A percentile compares a stretch with the other conserved stretches of the same genome.
These are phyloP conservation scores for Amanita subjunquillea DNA, from an alignment of 768 basidiomycete species.

Conservation along the genomic window DNA sequence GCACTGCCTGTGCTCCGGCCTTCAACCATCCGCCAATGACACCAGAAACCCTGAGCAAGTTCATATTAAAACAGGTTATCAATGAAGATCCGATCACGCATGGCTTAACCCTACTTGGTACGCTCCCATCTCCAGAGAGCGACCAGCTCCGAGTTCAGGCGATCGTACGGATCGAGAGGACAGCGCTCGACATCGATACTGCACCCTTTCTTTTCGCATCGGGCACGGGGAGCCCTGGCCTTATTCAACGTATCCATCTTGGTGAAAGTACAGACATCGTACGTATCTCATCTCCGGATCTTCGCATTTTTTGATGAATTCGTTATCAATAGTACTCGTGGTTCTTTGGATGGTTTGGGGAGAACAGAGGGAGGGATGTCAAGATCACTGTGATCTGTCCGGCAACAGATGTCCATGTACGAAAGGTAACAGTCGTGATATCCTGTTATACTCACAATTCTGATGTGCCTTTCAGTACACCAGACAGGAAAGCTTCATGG, in stretches of 20 bases:
- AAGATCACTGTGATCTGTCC: conserved; percentile 83
- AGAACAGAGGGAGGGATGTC: conserved; percentile 44
- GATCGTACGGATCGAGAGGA: conserved; percentile 73
- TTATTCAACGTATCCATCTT: conserved; percentile 32
- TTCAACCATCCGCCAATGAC: neutral
- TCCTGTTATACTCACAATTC: neutral
- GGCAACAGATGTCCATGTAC: conserved; percentile 83
- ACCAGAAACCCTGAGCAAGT: conserved; percentile 30
- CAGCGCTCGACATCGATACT: conserved; percentile 42
- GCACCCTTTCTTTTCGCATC: conserved; percentile 24
- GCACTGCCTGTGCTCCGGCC: too few relatives aligned
- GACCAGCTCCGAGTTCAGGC: conserved; percentile 26
- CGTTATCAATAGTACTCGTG: conserved; percentile 57
- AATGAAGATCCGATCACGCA: conserved; percentile 58
- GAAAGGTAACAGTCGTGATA: conserved; percentile 41
- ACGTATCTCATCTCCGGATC: conserved; percentile 13
- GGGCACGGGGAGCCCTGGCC: conserved; percentile 16
- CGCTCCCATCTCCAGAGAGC: conserved; percentile 25
- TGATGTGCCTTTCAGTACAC: conserved; percentile 46
- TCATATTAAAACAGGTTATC: conserved; percentile 44
- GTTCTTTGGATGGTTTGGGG: conserved; percentile 60
- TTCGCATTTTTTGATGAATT: neutral
- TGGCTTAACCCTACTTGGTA: conserved; percentile 60
- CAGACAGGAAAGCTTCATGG: conserved; percentile 57
- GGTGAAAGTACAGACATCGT: conserved; percentile 65